A percentile compares a stretch with the other conserved stretches of the same genome.
Evolutionary conservation across 1,284 basidiomycete genomes (phyloP).

Genomic region (Trametes polyzona): DNA sequence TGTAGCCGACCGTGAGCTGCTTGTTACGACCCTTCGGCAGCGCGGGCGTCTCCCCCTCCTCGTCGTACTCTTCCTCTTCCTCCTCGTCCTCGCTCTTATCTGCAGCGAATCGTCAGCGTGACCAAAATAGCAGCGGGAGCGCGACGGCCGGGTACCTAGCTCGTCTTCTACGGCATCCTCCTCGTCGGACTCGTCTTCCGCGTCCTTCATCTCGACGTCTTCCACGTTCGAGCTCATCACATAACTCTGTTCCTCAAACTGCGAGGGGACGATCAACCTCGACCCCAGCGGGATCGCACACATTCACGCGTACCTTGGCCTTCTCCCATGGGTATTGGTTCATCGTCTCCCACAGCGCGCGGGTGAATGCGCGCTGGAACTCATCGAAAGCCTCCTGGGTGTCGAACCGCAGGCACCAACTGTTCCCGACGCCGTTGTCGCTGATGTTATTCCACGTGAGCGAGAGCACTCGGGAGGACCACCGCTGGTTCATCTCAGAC

Average conservation of each 20-base stretch:
- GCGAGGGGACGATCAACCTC: conserved; percentile 29
- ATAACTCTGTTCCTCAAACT: conserved; percentile 82
- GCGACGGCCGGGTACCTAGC: conserved; percentile 38
- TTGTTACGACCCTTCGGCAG: conserved; percentile 72
- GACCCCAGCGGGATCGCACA: background rate
- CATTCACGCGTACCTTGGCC: conserved; percentile 64
- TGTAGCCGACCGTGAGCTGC: conserved; percentile 94
- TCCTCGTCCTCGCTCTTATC: conserved; percentile 46
- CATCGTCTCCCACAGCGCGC: conserved; percentile 82
- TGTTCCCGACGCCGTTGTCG: conserved; percentile 65
- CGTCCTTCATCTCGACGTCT: conserved; percentile 88
- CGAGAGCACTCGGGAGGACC: conserved; percentile 63
- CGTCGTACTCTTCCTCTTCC: conserved; percentile 47
- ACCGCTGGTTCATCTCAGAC: conserved; percentile 79
- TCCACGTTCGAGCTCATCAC: conserved; percentile 70
- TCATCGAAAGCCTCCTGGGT: conserved; percentile 59
- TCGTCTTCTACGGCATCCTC: conserved; percentile 75
- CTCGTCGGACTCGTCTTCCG: conserved; percentile 74
- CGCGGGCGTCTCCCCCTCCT: conserved; percentile 52
- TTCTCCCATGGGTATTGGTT: conserved; percentile 82
- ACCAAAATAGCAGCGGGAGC: background rate
- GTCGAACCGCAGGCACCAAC: conserved; percentile 85
- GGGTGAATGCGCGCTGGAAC: conserved; percentile 74
- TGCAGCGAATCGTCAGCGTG: conserved; percentile 6
- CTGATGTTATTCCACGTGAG: conserved; percentile 85